Evolutionary conservation across 371 early-diverging fungal genomes (phyloP), one percentile per base, ranked within the genome.

Genomic region (Circinella minor): DNA sequence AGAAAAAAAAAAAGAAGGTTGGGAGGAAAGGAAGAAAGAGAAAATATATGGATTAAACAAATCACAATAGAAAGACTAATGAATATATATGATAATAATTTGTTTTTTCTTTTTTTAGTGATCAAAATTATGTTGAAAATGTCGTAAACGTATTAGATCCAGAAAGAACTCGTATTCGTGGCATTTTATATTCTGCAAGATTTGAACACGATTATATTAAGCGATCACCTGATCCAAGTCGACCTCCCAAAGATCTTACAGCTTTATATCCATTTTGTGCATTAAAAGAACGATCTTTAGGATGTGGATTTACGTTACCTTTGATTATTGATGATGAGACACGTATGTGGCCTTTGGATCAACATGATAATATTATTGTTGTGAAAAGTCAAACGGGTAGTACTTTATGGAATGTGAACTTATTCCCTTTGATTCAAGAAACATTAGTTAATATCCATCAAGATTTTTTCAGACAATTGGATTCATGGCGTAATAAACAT

Each of bases 331-430:
- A 94, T 67, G 94, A 94, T 69, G 87, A 90, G 75, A 89, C 86
- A 9, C 80, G 82, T 10, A 91, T 91, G 90, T 94, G 94, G 94
- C 91, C 91, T 8, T 38, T 72, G 13, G 91, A 92, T 14, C 94
- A 94, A 66, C 92, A 90, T 55, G 92, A 92, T 65, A 91, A 92
- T 69, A 90, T 94, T 63, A 91, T 94, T 67, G 92, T 91, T 60
- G 92, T 93, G 59, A 86, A 85, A 64, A 84, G 88, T 43, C 85
- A 82, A 63, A 68, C 68, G 18, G 80, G 80, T 36, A 77, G 83
- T 0, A 68, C 77, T 5, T 85, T 89, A 6, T 93, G 93, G 93
- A 88, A 88, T 55, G 93, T 93, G 8, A 81, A 86, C 20, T 69
- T 93, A 51, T 90, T 89, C 65, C 91, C 92, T 4, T 85, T 88